Conservation (phyloP, 805 yeast species). For the Schwanniomyces yamadae region DNA sequence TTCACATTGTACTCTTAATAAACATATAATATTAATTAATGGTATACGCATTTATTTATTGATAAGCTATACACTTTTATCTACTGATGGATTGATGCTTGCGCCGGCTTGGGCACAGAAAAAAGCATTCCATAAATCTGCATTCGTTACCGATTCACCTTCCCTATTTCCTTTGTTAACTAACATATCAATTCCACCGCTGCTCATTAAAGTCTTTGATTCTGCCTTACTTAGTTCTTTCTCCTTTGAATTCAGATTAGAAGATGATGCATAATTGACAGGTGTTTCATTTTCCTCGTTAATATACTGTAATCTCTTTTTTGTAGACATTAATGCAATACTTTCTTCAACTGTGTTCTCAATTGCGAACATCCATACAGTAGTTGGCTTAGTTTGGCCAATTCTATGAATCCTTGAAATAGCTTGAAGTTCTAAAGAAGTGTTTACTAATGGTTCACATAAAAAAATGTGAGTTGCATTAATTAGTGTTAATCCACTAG, state of each 20-base stretch:
- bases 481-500: slow-evolving; percentile 85
- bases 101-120: slow-evolving; percentile 32
- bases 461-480: slow-evolving; percentile 91
- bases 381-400: slow-evolving; percentile 80
- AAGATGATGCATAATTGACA: slow-evolving; percentile 1
- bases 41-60: background rate
- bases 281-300: slow-evolving; percentile 9
- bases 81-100: slow-evolving; percentile 10
- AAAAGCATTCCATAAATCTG: slow-evolving; percentile 63
- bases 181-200: slow-evolving; percentile 49
- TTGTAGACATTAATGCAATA: slow-evolving; percentile 66
- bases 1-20: background rate
- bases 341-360: slow-evolving; percentile 86
- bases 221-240: slow-evolving; percentile 43
- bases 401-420: slow-evolving; percentile 89
- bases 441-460: slow-evolving; percentile 89
- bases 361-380: slow-evolving; percentile 90
- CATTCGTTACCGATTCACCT: slow-evolving; percentile 59
- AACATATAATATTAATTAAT: too few species aligned
- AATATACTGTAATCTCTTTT: slow-evolving; percentile 50
- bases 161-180: slow-evolving; percentile 42
- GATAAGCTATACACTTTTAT: slow-evolving; percentile 39
- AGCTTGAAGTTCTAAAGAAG: slow-evolving; percentile 87
- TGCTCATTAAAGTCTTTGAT: slow-evolving; percentile 51
- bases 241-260: slow-evolving; percentile 24